Evolutionary conservation across 306 rosid genomes (phyloP).

Genomic region (Datisca glomerata): DNA sequence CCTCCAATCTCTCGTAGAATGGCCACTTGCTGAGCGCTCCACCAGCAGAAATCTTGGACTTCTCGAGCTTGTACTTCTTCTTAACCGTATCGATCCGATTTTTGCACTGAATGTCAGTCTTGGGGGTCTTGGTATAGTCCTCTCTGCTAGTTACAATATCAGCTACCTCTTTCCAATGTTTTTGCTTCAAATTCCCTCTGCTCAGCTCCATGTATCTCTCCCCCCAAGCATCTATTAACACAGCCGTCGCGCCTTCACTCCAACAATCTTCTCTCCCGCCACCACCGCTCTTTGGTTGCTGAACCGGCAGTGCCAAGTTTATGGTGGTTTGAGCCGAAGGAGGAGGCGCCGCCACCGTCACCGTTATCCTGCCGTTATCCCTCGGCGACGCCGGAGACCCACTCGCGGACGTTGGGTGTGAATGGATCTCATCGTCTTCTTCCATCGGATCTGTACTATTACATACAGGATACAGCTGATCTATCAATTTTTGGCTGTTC

Average conservation of each 20-base stretch:
- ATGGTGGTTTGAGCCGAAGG: conserved; percentile 23
- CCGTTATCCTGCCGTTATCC: conserved; percentile 57
- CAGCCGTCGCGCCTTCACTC: conserved; percentile 92
- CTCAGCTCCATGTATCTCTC: conserved; percentile 90
- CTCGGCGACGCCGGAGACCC: conserved; percentile 58
- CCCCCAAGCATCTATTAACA: conserved; percentile 97
- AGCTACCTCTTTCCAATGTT: conserved; percentile 97
- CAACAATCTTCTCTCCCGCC: conserved; percentile 93
- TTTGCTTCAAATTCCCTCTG: conserved; percentile 92
- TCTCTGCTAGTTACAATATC: conserved; percentile 75
- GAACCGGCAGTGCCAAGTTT: conserved; percentile 63
- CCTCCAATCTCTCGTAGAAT: conserved; percentile 55
- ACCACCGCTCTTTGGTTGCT: conserved; percentile 28
- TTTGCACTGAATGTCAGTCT: conserved; percentile 90
- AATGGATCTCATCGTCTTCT: conserved; percentile 85
- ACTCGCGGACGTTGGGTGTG: conserved; percentile 48
- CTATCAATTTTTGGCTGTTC: conserved; percentile 8
- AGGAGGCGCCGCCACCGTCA: conserved; percentile 61
- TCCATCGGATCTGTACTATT: conserved; percentile 32
- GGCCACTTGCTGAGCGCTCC: conserved; percentile 66
- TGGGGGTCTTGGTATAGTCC: conserved; percentile 52
- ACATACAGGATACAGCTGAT: conserved; percentile 18
- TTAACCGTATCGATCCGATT: conserved; percentile 95
- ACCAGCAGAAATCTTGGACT: conserved; percentile 56
- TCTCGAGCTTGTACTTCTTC: conserved; percentile 90